Conservation (phyloP, 2,329 filamentous ascomycete genomes). For the Penicillium oxalicum region DNA sequence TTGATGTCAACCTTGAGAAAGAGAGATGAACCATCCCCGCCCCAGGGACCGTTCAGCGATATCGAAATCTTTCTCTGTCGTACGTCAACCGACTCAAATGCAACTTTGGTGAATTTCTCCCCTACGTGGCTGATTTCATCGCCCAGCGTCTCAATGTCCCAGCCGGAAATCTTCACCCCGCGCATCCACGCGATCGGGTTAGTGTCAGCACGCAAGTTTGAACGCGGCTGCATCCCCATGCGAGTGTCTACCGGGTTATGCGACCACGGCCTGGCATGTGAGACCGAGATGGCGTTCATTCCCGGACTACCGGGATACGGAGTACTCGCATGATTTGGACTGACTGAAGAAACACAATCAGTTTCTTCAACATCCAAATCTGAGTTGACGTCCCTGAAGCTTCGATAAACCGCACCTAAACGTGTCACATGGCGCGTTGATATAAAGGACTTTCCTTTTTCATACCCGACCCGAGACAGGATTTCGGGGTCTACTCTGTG, state of each 20-base stretch:
- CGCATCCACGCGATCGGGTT: constrained; percentile 61
- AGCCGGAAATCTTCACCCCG: constrained; percentile 54
- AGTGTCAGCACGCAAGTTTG: constrained; percentile 44
- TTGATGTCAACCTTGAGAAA: constrained; percentile 54
- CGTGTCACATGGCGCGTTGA: constrained; percentile 67
- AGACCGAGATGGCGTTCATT: constrained; percentile 48
- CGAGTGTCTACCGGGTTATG: constrained; percentile 45
- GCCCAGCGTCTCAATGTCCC: constrained; percentile 51
- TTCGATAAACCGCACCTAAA: constrained; percentile 78
- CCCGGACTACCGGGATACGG: constrained; percentile 32
- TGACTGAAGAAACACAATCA: constrained; percentile 27
- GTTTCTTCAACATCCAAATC: constrained; percentile 51
- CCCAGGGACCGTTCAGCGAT: constrained; percentile 57
- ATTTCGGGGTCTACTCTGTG: constrained; percentile 64
- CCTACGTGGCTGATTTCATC: constrained; percentile 58
- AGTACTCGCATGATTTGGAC: constrained; percentile 16
- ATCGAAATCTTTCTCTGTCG: constrained; percentile 50
- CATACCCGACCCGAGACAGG: constrained; percentile 64
- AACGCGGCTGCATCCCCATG: constrained; percentile 45
- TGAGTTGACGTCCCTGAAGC: constrained; percentile 68
- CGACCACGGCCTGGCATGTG: constrained; percentile 45
- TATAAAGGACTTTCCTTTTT: constrained; percentile 60
- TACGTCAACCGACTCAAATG: constrained; percentile 55
- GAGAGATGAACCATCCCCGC: constrained; percentile 44
- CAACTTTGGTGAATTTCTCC: constrained; percentile 55